phyloP scores from a whole-genome alignment of 2,329 filamentous ascomycete genomes.

The Exserohilum turcica region DNA sequence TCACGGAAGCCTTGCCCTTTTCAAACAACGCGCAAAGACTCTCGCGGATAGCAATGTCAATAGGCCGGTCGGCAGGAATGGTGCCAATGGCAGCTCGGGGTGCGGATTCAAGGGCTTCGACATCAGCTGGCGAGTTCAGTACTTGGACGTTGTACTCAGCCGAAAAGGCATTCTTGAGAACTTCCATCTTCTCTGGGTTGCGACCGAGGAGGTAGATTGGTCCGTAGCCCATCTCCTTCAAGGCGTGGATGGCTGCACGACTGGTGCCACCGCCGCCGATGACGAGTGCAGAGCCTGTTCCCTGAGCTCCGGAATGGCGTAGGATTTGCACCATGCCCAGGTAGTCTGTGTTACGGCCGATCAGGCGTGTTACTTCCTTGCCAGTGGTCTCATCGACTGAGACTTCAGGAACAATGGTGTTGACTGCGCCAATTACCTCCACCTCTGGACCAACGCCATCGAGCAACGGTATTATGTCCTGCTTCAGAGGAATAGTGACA shows the following conservation, averaged over 20 bases:
- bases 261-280: constrained; percentile 92
- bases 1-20: constrained; percentile 25
- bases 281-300: constrained; percentile 68
- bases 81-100: constrained; percentile 83
- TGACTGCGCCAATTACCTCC: constrained; percentile 85
- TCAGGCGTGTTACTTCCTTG: constrained; percentile 58
- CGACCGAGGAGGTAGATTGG: constrained; percentile 89
- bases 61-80: constrained; percentile 84
- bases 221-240: constrained; percentile 80
- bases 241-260: constrained; percentile 85
- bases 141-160: constrained; percentile 69
- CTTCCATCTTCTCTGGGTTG: constrained; percentile 68
- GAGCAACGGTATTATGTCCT: constrained; percentile 80
- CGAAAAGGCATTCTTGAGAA: constrained; percentile 75
- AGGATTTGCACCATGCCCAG: constrained; percentile 85
- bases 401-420: constrained; percentile 77
- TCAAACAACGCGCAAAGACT: constrained; percentile 63
- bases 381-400: constrained; percentile 46
- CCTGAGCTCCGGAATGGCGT: constrained; percentile 63
- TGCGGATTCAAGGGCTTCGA: constrained; percentile 54
- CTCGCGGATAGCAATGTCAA: constrained; percentile 72
- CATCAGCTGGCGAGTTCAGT: constrained; percentile 55
- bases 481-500: constrained; percentile 93
- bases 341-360: constrained; percentile 96
- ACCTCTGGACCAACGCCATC: constrained; percentile 82